Base-by-base conservation (phyloP, 768 basidiomycete genomes). In the Strobilomyces dryophilus region DNA sequence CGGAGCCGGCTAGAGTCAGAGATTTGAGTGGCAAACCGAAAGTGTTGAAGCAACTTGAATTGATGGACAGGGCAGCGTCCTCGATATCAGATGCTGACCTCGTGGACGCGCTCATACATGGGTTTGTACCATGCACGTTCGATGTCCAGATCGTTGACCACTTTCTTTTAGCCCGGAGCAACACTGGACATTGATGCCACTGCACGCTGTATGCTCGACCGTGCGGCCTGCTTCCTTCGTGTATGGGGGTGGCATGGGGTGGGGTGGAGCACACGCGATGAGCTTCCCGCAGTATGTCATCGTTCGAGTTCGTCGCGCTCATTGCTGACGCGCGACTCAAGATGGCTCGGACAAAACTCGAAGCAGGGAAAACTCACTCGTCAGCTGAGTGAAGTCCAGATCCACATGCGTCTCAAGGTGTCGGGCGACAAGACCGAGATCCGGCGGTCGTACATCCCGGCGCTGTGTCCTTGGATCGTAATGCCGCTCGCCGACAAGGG, bases 331-430 rank as follows among this genome's bases (percentile, higher is more conserved):
- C 11, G 36, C 14, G 49, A 49, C 11, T 14, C 4, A 61, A 98
- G 95, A 64, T 99, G 93, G 92, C 84, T 99, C 12, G 95, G 95
- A 9, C 93, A 98, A 66, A 98, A 98, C 70, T 98, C 97, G 52
- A 95, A 95, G 64, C 87, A 90, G 68, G 77, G 64, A 58, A 97
- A 95, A 63, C 79, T 98, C 1, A 75, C 66, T 50, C 80, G 95
- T 35, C 85, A 89, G 57, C 76, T 99, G 17, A 80, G 80, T 35
- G 97, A 99, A 54, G 84, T 98, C 10, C 95, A 98, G 69, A 89
- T 92, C 41, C 87, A 88, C 45, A 97, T 98, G 97, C 85, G 97
- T 2, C 79, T 98, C 53, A 89, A 87, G 62, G 90, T 94, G 0
- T 95, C 95, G 8, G 94, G 92, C 7, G 84, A 95, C 72, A 88